These are phyloP conservation scores for Termitomyces sp. DNA, from an alignment of 768 basidiomycete species.

Conservation along the genomic window DNA sequence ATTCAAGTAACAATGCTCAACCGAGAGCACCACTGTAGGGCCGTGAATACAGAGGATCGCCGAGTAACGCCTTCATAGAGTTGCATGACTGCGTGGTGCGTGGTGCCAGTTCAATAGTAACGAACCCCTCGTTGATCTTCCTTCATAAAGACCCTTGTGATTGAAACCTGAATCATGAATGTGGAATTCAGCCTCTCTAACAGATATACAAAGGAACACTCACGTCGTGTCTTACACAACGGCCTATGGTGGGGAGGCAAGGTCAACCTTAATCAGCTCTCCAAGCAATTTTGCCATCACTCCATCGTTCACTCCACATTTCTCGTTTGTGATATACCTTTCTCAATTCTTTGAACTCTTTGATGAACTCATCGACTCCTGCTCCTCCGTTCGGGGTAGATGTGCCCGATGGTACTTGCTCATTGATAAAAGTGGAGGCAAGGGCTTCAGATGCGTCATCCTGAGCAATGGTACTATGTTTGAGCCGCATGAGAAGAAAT, in stretches of 20 bases:
- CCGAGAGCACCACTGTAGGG: background rate
- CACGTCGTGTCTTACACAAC: background rate
- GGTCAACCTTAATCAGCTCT: slow-evolving; percentile 47
- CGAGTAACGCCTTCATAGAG: too few relatives aligned
- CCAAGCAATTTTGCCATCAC: slow-evolving; percentile 82
- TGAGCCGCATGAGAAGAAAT: slow-evolving; percentile 83
- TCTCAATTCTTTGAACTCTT: slow-evolving; percentile 79
- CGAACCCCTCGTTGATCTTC: background rate
- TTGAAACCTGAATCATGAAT: background rate
- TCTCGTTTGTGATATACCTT: slow-evolving; percentile 92
- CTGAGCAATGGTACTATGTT: slow-evolving; percentile 85
- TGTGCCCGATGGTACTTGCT: slow-evolving; percentile 30
- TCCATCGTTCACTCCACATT: slow-evolving; percentile 88
- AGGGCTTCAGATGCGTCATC: slow-evolving; percentile 86
- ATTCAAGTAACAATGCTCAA: background rate
- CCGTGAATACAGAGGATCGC: background rate
- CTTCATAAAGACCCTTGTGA: background rate
- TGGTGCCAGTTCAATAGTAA: background rate
- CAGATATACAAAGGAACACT: background rate
- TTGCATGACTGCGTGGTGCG: background rate
- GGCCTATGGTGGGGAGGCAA: background rate
- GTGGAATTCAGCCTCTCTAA: background rate
- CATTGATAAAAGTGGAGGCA: slow-evolving; percentile 78
- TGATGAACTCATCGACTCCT: slow-evolving; percentile 84
- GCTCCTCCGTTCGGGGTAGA: slow-evolving; percentile 36